Evolutionary conservation across 805 yeast species (phyloP), one percentile per base, ranked within the genome.

Genomic region (Spathaspora arborariae): DNA sequence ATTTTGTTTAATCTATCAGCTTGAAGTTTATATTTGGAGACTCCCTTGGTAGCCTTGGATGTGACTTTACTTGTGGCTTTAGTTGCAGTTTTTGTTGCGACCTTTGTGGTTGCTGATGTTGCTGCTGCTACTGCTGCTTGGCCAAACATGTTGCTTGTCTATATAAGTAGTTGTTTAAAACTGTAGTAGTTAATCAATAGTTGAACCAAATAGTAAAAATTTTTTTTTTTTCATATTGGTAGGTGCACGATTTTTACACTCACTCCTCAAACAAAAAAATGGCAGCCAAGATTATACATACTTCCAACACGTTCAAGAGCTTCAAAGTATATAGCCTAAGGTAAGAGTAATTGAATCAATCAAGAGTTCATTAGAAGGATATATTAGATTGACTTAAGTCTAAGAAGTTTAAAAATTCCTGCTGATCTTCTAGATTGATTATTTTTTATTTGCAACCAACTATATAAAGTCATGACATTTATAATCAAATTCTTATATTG

Each of bases 1-100:
- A 81, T 69, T 42, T 65, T 62, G 58, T 81, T 78, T 45, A 81
- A 59, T 46, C 82, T 70, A 60, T 58, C 26, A 53, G 48, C 36
- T 16, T 30, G 20, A 24, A 30, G 16, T 22, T 35, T 42, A 65
- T 8, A 58, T 59, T 79, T 62, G 59, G 70, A 59, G n/a, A n/a
- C n/a, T n/a, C n/a, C n/a, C n/a, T n/a, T n/a, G n/a, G n/a, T n/a
- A 46, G 27, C 8, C 16, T 30, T 30, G 35, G 18, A 6, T 30
- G 10, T 13, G 18, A 30, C n/a, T 7, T n/a, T 16, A 3, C 16
- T 13, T 15, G 35, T 13, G 4, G 18, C 35, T 30, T 15, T 13
- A 5, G 11, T 13, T 30, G n/a, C 35, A 13, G 35, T 16, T 9
- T 15, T 7, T 30, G 11, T 9, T 22, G 9, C 26, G 18, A 30